Conservation (phyloP, 495 filamentous ascomycete genomes). For the Neurospora sp. region DNA sequence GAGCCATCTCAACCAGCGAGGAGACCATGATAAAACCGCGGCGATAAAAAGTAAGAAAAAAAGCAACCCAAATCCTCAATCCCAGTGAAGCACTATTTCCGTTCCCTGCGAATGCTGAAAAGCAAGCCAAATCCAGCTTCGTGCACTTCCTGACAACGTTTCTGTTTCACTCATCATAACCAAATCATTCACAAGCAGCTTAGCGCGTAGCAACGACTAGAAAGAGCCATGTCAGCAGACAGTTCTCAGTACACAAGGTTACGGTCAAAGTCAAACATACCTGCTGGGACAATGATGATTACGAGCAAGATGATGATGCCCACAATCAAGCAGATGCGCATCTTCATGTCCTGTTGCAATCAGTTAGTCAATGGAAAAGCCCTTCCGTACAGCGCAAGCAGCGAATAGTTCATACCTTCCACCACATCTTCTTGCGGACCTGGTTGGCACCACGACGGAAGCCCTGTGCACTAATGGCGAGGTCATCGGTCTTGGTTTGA, state of each 20-base stretch:
- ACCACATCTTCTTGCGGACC: constrained; percentile 84
- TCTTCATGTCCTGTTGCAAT: constrained; percentile 74
- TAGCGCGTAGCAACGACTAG: constrained; percentile 23
- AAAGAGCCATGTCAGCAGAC: not conserved
- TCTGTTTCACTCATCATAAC: constrained; percentile 12
- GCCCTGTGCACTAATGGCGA: constrained; percentile 78
- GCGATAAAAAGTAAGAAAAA: constrained; percentile 4
- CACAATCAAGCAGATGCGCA: constrained; percentile 88
- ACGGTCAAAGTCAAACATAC: constrained; percentile 37
- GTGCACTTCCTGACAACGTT: constrained; percentile 11
- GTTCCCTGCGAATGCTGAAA: constrained; percentile 16
- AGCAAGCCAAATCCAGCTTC: constrained; percentile 23
- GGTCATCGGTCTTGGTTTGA: constrained; percentile 92
- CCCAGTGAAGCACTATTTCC: constrained; percentile 15
- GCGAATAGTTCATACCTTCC: constrained; percentile 27
- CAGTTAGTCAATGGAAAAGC: not conserved
- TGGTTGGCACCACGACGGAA: constrained; percentile 93
- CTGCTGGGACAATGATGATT: constrained; percentile 83
- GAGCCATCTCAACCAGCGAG: constrained; percentile 8
- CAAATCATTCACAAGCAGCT: constrained; percentile 1
- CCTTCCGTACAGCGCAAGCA: not conserved
- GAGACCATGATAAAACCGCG: constrained; percentile 10
- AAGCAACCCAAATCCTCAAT: constrained; percentile 25
- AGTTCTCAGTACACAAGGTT: not conserved
- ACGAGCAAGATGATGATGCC: constrained; percentile 82